Conservation (phyloP, 768 basidiomycete species). For the Udeniomyces megalosporus region DNA sequence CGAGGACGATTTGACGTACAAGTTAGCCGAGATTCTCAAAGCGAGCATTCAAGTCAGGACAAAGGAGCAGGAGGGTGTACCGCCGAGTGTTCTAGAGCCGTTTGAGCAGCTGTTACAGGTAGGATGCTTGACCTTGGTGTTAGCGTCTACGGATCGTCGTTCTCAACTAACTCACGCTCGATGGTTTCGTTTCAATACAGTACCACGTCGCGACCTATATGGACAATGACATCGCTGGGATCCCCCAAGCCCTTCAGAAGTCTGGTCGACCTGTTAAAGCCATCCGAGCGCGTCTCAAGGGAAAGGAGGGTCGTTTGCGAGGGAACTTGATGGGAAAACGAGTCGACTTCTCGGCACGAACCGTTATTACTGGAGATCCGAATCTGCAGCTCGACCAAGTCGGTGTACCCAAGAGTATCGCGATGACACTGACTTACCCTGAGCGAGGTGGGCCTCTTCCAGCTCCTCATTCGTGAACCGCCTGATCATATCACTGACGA, state of each 20-base stretch:
- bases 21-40: slow-evolving; percentile 91
- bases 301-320: slow-evolving; percentile 92
- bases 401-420: slow-evolving; percentile 85
- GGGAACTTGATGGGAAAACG: slow-evolving; percentile 99
- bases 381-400: slow-evolving; percentile 93
- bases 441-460: slow-evolving; percentile 60
- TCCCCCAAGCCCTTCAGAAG: slow-evolving; percentile 92
- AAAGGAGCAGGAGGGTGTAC: slow-evolving; percentile 91
- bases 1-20: slow-evolving; percentile 97
- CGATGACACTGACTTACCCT: slow-evolving; percentile 94
- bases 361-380: slow-evolving; percentile 97
- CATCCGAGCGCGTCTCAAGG: slow-evolving; percentile 92
- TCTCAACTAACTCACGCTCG: background rate
- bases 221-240: slow-evolving; percentile 98
- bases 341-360: slow-evolving; percentile 97
- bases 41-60: slow-evolving; percentile 79
- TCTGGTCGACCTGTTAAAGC: slow-evolving; percentile 95
- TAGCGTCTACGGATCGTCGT: background rate
- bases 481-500: background rate
- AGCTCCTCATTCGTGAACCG: background rate
- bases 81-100: slow-evolving; percentile 85
- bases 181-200: slow-evolving; percentile 31
- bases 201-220: slow-evolving; percentile 99
- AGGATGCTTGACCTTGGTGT: slow-evolving; percentile 30
- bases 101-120: slow-evolving; percentile 93